phyloP scores from a whole-genome alignment of 441 rosid genomes.

The Populus hybrid region DNA sequence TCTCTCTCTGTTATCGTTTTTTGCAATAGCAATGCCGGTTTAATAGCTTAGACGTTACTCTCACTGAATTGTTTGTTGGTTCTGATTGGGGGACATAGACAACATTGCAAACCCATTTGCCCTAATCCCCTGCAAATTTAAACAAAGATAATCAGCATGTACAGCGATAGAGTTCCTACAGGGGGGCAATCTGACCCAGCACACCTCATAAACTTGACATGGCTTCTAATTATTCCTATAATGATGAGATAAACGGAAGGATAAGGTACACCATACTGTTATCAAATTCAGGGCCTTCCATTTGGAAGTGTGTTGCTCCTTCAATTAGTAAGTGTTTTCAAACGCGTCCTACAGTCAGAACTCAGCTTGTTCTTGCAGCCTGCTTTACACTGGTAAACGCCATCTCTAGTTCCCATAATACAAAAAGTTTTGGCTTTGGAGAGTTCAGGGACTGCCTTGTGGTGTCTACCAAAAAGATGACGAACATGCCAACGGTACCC shows the following conservation, averaged over 20 bases:
- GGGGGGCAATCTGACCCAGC: not conserved
- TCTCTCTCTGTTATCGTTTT: not conserved
- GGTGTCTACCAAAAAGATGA: conserved; percentile 83
- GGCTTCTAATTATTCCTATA: conserved; percentile 27
- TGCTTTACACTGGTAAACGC: conserved; percentile 85
- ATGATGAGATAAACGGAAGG: conserved; percentile 49
- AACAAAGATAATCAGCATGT: conserved; percentile 13
- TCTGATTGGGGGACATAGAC: not conserved
- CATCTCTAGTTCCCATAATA: conserved; percentile 90
- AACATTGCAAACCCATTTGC: not conserved
- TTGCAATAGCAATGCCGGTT: not conserved
- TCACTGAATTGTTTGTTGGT: not conserved
- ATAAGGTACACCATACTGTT: conserved; percentile 64
- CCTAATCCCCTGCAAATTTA: conserved; percentile 8
- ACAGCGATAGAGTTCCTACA: not conserved
- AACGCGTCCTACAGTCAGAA: conserved; percentile 55
- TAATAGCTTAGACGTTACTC: not conserved
- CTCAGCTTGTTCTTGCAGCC: conserved; percentile 75
- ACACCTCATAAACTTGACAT: not conserved
- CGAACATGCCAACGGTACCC: conserved; percentile 85
- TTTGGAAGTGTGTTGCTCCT: conserved; percentile 85
- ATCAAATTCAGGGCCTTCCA: conserved; percentile 89
- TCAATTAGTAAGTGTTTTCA: conserved; percentile 76
- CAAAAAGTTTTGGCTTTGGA: conserved; percentile 76
- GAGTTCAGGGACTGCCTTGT: conserved; percentile 69